Conservation (phyloP, 495 filamentous ascomycete species). For the Physcia stellaris region DNA sequence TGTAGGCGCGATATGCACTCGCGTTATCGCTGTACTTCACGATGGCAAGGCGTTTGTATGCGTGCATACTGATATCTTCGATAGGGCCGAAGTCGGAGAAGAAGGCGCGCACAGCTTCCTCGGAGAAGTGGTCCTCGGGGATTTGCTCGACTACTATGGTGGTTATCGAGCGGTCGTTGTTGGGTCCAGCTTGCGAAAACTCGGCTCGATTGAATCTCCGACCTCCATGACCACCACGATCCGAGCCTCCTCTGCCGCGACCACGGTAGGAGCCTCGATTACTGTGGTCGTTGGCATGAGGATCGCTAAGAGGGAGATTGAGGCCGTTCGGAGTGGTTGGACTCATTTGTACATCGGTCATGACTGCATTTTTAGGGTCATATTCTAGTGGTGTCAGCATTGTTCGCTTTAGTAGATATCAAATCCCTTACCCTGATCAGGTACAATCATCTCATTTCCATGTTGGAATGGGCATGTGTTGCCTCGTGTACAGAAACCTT, state of each 20-base stretch:
- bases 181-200: conserved; percentile 65
- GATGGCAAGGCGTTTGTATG: conserved; percentile 63
- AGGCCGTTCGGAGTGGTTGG: conserved; percentile 5
- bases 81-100: conserved; percentile 79
- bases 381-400: conserved; percentile 49
- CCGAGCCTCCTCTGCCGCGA: conserved; percentile 33
- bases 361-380: conserved; percentile 58
- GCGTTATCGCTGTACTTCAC: conserved; percentile 66
- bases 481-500: conserved; percentile 73
- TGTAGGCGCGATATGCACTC: conserved; percentile 68
- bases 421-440: conserved; percentile 34
- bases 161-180: conserved; percentile 57
- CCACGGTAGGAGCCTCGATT: conserved; percentile 28
- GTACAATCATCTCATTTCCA: conserved; percentile 43
- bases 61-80: conserved; percentile 56
- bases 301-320: conserved; percentile 2
- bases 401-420: neutral
- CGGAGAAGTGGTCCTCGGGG: conserved; percentile 71
- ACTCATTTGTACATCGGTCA: conserved; percentile 21
- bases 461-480: conserved; percentile 74
- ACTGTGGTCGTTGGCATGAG: conserved; percentile 14
- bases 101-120: conserved; percentile 60
- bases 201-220: conserved; percentile 42
- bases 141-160: conserved; percentile 89
- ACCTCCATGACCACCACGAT: conserved; percentile 22